A percentile compares a stretch with the other conserved stretches of the same genome.
phyloP scores from a whole-genome alignment of 2,329 filamentous ascomycete genomes.

The Xylaria sp. region DNA sequence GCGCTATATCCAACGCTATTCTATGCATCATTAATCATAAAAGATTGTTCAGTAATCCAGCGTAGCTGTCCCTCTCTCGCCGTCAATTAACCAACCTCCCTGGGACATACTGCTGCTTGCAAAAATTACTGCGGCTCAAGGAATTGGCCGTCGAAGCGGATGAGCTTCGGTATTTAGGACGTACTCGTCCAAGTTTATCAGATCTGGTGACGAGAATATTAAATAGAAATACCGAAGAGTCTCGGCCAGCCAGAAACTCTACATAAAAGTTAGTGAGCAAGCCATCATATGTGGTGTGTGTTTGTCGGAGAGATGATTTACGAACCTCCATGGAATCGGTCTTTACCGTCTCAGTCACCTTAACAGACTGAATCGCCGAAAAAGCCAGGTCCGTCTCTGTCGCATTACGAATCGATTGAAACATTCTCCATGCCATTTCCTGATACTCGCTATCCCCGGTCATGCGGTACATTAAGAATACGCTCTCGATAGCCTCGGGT shows the following conservation, averaged over 20 bases:
- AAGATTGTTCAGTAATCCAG: conserved; percentile 16
- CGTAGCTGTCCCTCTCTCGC: background rate
- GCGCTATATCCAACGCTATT: conserved; percentile 27
- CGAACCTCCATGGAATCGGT: conserved; percentile 46
- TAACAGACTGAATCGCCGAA: conserved; percentile 62
- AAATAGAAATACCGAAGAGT: conserved; percentile 63
- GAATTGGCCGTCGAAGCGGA: conserved; percentile 44
- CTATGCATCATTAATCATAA: conserved; percentile 38
- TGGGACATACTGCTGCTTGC: too few species aligned
- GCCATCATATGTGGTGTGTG: conserved; percentile 46
- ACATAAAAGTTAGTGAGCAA: conserved; percentile 56
- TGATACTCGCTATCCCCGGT: conserved; percentile 61
- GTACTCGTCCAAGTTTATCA: conserved; percentile 69
- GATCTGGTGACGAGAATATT: conserved; percentile 59
- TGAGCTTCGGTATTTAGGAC: conserved; percentile 61
- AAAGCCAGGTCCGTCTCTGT: conserved; percentile 62
- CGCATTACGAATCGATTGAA: conserved; percentile 57
- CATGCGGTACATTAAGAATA: conserved; percentile 65
- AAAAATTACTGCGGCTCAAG: conserved; percentile 10
- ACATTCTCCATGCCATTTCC: conserved; percentile 66
- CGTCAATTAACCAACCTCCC: background rate
- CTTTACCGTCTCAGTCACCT: conserved; percentile 56
- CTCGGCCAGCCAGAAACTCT: conserved; percentile 74
- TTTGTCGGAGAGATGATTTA: conserved; percentile 4
- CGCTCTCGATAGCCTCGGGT: conserved; percentile 64